Evolutionary conservation across 2,329 filamentous ascomycete species (phyloP).

Genomic region (Annulohypoxylon truncatum): DNA sequence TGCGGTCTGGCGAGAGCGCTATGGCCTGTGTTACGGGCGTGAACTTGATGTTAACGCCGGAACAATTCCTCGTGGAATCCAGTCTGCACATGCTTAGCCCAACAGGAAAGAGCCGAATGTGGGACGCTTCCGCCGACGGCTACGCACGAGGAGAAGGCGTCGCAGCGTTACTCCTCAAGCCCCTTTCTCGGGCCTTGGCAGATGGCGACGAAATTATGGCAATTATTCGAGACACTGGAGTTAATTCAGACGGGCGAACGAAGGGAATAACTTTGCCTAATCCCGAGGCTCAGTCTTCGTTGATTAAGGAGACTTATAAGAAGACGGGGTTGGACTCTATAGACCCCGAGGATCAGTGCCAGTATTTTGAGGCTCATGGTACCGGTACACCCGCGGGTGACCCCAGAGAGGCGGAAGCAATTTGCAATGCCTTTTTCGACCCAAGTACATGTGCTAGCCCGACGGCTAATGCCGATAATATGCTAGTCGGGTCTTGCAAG

Average conservation of each 20-base stretch:
- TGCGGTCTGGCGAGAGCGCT: constrained; percentile 55
- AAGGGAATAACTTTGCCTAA: constrained; percentile 67
- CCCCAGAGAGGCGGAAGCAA: constrained; percentile 57
- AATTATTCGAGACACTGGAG: constrained; percentile 60
- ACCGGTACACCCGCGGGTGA: constrained; percentile 56
- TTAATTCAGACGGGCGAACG: constrained; percentile 64
- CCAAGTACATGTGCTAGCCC: background rate
- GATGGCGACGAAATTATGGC: constrained; percentile 61
- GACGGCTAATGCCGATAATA: constrained; percentile 30
- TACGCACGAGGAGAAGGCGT: constrained; percentile 70
- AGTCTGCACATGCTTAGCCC: constrained; percentile 59
- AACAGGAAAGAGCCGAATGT: constrained; percentile 59
- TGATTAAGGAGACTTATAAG: constrained; percentile 60
- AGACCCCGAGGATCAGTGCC: constrained; percentile 52
- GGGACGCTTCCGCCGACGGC: constrained; percentile 64
- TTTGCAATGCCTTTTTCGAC: constrained; percentile 56
- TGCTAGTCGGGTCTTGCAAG: constrained; percentile 58
- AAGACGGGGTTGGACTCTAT: constrained; percentile 55
- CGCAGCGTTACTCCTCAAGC: constrained; percentile 63
- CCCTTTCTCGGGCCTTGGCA: constrained; percentile 60
- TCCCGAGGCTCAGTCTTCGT: constrained; percentile 54
- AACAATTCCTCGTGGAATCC: constrained; percentile 58
- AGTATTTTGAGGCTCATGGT: constrained; percentile 62
- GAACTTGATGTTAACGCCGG: constrained; percentile 57
- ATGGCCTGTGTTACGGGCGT: constrained; percentile 59